Evolutionary conservation across 2,329 filamentous ascomycete species (phyloP), one percentile per base, ranked within the genome.

Genomic region (Fusarium sp.): DNA sequence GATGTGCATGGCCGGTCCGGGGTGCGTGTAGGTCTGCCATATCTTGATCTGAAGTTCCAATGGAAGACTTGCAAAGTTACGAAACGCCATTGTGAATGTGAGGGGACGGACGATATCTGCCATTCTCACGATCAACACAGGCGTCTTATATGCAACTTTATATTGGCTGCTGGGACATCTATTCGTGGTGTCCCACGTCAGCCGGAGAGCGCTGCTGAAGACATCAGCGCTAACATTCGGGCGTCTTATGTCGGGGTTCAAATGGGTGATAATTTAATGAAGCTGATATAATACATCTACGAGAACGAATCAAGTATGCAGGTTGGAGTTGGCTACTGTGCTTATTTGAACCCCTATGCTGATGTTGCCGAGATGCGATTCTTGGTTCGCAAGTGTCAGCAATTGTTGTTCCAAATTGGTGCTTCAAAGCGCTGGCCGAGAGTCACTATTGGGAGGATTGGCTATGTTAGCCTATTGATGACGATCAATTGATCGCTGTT

Each of bases 1-100:
- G 21, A 77, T 25, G 25, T 77, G 74, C 68, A 77, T 76, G 9
- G 72, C 69, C 13, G 75, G 66, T 1, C 66, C 71, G 3, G 62
- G 28, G 3, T 56, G 48, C 1, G 44, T 49, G 44, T 69, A 72
- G 6, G 55, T 23, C 14, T 75, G 69, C 74, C 72, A 76, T 42
- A 75, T 59, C 45, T 74, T 71, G 3, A 60, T 62, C 57, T 75
- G 74, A 12, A 76, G 62, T 52, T 76, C 74, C 19, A 62, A 18
- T 2, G 74, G 74, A 28, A 76, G 65, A 8, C 51, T 55, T 8
- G 62, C 26, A 58, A 76, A 75, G 37, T 60, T 48, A 25, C 48
- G 60, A 19, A 75, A 76, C 6, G 68, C n/a, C 73, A 75, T 75
- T 45, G 12, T 11, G n/a, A 34, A 39, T 14, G 12, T 23, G n/a